phyloP scores from a whole-genome alignment of 495 filamentous ascomycete species.

The Hypoxylon lienhwacheense region DNA sequence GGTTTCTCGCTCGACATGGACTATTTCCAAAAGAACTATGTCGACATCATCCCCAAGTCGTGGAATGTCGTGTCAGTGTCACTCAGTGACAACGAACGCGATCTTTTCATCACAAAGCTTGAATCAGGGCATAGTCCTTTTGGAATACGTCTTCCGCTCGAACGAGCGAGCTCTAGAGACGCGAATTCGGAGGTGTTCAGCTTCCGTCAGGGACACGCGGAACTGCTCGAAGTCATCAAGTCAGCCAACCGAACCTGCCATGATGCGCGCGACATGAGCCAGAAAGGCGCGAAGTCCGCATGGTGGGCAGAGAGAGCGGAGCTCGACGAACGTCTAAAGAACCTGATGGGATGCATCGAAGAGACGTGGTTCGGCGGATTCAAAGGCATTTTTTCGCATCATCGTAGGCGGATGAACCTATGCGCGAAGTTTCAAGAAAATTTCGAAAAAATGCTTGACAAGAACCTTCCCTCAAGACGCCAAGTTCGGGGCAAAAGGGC shows the following conservation, averaged over 20 bases:
- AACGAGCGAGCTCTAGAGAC: conserved; percentile 77
- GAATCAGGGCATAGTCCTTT: conserved; percentile 75
- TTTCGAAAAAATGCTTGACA: conserved; percentile 82
- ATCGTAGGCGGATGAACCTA: conserved; percentile 59
- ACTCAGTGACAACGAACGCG: conserved; percentile 73
- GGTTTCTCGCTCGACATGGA: conserved; percentile 50
- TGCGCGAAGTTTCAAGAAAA: conserved; percentile 71
- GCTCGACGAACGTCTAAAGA: conserved; percentile 74
- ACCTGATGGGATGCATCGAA: conserved; percentile 82
- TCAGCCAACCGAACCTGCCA: conserved; percentile 80
- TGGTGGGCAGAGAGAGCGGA: conserved; percentile 89
- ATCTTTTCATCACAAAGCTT: conserved; percentile 81
- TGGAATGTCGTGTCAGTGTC: conserved; percentile 90
- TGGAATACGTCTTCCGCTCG: conserved; percentile 79
- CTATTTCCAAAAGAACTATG: conserved; percentile 66
- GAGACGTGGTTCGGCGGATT: conserved; percentile 95
- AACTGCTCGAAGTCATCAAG: conserved; percentile 80
- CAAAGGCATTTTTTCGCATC: conserved; percentile 81
- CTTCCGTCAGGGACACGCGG: conserved; percentile 73
- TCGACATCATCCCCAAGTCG: conserved; percentile 75
- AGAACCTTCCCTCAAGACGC: conserved; percentile 85
- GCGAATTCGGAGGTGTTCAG: conserved; percentile 78
- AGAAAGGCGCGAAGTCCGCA: conserved; percentile 65
- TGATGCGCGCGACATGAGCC: conserved; percentile 46
- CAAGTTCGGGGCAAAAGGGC: conserved; percentile 51